Percentiles rank a stretch among this genome's conserved stretches.
These are phyloP conservation scores for Euphorbia pulcherrima DNA, from an alignment of 345 rosid genomes.

Conservation along the genomic window DNA sequence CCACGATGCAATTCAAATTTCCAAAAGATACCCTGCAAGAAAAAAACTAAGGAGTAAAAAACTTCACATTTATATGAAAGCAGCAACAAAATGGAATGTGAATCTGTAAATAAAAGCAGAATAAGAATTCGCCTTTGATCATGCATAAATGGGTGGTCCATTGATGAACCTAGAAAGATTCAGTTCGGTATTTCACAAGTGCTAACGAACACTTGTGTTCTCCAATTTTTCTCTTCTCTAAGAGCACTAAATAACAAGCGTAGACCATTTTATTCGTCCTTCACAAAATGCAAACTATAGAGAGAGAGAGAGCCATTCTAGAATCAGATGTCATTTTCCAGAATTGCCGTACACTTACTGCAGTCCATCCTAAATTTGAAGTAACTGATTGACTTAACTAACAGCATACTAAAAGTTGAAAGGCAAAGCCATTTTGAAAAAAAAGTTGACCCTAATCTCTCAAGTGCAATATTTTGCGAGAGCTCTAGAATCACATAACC, in stretches of 20 bases:
- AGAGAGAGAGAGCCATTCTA: not conserved
- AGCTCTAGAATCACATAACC: not conserved
- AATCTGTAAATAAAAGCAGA: not conserved
- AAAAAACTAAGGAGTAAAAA: slow-evolving; percentile 12
- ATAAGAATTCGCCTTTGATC: not conserved
- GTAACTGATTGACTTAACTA: not conserved
- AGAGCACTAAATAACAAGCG: not conserved
- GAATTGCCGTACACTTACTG: not conserved
- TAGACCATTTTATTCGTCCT: not conserved
- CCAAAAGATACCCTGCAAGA: slow-evolving; percentile 82
- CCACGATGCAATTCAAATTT: slow-evolving; percentile 81
- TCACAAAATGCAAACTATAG: not conserved
- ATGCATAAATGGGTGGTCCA: not conserved
- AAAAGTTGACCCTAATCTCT: not conserved
- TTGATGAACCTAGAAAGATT: not conserved
- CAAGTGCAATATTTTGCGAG: not conserved
- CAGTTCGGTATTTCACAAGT: not conserved
- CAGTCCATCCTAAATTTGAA: not conserved
- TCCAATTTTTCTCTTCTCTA: not conserved
- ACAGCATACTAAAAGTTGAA: not conserved
- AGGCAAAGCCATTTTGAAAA: not conserved
- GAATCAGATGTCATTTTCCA: not conserved
- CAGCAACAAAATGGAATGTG: slow-evolving; percentile 1
- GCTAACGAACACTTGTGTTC: not conserved
- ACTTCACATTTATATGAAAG: not conserved